These are phyloP conservation scores for Lactarius hatsudake DNA, from an alignment of 768 basidiomycete species.

Conservation along the genomic window DNA sequence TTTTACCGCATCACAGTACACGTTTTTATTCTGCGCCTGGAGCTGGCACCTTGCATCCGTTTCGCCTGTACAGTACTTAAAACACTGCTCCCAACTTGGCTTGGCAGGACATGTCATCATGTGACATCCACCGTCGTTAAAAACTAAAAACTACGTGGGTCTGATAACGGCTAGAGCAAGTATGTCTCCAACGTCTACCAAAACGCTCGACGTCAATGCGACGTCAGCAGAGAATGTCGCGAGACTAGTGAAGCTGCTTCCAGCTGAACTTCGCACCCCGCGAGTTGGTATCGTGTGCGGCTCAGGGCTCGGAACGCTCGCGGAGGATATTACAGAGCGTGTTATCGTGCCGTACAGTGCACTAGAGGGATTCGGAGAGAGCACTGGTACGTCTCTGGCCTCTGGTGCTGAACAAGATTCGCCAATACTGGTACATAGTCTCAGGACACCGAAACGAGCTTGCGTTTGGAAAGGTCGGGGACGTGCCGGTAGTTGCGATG, in stretches of 20 bases:
- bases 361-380: constrained; percentile 71
- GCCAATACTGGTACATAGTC: constrained; percentile 43
- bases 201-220: neutral
- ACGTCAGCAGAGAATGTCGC: constrained; percentile 35
- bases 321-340: constrained; percentile 52
- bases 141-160: neutral
- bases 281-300: constrained; percentile 84
- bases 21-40: neutral
- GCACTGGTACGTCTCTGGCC: constrained; percentile 55
- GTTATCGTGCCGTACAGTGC: constrained; percentile 61
- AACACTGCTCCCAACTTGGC: neutral
- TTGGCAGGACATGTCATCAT: neutral
- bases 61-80: neutral
- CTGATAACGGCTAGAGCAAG: neutral
- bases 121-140: neutral
- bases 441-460: constrained; percentile 77
- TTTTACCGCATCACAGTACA: neutral
- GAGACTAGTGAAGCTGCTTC: constrained; percentile 33
- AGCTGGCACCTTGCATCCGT: too few relatives aligned
- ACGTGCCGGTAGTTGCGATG: constrained; percentile 85
- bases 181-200: neutral
- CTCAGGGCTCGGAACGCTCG: constrained; percentile 78
- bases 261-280: constrained; percentile 48
- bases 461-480: constrained; percentile 76
- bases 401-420: neutral